Evolutionary conservation across 345 rosid genomes (phyloP).

Genomic region (Eucalyptus victrix): DNA sequence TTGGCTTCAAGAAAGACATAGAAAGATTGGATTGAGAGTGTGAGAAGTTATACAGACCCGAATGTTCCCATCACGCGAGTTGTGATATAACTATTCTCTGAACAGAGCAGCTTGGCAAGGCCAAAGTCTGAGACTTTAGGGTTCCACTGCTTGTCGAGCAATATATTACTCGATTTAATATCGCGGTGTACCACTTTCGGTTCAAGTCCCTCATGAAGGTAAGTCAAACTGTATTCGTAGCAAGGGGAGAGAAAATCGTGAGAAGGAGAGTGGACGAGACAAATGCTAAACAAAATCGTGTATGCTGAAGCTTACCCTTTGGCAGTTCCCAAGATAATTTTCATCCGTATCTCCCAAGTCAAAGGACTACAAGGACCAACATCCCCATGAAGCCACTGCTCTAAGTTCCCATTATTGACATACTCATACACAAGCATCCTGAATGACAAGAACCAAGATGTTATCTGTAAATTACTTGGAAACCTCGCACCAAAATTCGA

Average conservation of each 20-base stretch:
- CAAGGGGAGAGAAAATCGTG: not conserved
- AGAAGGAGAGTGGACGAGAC: not conserved
- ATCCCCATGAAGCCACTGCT: slow-evolving; percentile 81
- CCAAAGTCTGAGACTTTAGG: slow-evolving; percentile 94
- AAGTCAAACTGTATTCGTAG: slow-evolving; percentile 38
- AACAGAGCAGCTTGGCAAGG: slow-evolving; percentile 76
- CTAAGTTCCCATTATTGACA: slow-evolving; percentile 72
- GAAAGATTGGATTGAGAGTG: not conserved
- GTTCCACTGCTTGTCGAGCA: slow-evolving; percentile 88
- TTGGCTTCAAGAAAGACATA: not conserved
- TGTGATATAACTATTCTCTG: slow-evolving; percentile 69
- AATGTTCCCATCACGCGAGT: slow-evolving; percentile 98
- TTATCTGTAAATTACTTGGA: not conserved
- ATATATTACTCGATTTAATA: slow-evolving; percentile 78
- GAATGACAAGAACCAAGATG: not conserved
- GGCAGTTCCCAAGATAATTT: slow-evolving; percentile 64
- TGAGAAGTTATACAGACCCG: slow-evolving; percentile 38
- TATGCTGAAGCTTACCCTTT: slow-evolving; percentile 46
- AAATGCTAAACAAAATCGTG: not conserved
- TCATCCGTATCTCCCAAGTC: slow-evolving; percentile 71
- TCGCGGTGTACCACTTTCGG: slow-evolving; percentile 96
- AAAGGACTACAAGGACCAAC: slow-evolving; percentile 66
- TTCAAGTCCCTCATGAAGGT: slow-evolving; percentile 92
- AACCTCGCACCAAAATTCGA: not conserved
- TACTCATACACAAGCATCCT: slow-evolving; percentile 93